Percentiles rank a stretch among this genome's conserved stretches.
These are phyloP conservation scores for Logfia minima DNA, from an alignment of 129 eudicot species.

Conservation along the genomic window DNA sequence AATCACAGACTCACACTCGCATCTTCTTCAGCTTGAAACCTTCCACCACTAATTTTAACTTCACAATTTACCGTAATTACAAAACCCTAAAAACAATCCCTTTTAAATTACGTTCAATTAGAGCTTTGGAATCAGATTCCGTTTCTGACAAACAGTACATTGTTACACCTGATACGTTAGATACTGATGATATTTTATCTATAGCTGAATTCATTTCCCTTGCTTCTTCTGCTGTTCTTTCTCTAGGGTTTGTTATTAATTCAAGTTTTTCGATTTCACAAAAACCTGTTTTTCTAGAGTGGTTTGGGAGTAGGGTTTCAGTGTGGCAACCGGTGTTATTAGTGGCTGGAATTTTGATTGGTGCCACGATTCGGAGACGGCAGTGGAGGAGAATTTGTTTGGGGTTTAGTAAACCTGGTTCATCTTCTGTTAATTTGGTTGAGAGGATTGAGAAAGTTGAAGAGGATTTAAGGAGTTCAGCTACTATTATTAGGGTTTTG, in stretches of 20 bases:
- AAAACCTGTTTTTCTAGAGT: constrained; percentile 45
- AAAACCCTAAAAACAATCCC: constrained; percentile 14
- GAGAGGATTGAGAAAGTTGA: constrained; percentile 87
- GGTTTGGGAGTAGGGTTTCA: constrained; percentile 53
- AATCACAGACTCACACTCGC: constrained; percentile 39
- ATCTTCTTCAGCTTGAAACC: constrained; percentile 34
- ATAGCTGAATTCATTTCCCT: constrained; percentile 56
- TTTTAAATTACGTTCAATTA: constrained; percentile 10
- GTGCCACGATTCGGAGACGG: constrained; percentile 62
- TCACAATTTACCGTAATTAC: constrained; percentile 25
- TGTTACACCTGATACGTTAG: constrained; percentile 9
- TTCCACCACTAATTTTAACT: constrained; percentile 26
- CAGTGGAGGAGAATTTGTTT: constrained; percentile 83
- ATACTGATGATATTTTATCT: constrained; percentile 54
- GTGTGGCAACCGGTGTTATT: constrained; percentile 63
- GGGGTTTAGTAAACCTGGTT: constrained; percentile 42
- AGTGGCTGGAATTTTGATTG: constrained; percentile 61
- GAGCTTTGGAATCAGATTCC: constrained; percentile 36
- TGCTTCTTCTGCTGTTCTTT: constrained; percentile 55
- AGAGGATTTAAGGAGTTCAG: constrained; percentile 68
- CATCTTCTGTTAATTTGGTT: constrained; percentile 46
- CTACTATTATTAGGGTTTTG: constrained; percentile 60
- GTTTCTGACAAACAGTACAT: constrained; percentile 9
- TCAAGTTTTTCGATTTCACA: constrained; percentile 31
- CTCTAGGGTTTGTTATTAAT: constrained; percentile 47